Conservation (phyloP, 2,329 filamentous ascomycete genomes). For the Aspergillus brunneoviolaceus region DNA sequence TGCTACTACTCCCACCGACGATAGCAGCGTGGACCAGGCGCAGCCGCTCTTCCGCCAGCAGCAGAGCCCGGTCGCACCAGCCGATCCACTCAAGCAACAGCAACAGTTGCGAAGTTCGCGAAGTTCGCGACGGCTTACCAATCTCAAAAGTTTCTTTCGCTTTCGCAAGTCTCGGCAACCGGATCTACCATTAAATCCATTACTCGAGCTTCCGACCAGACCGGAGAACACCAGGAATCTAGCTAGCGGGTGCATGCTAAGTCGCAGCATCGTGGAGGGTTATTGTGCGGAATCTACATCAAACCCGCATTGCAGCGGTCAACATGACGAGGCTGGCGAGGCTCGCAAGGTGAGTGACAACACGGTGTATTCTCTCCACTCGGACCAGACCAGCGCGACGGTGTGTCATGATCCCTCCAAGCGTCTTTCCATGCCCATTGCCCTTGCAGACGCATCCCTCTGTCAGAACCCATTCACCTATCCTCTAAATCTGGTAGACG, state of each 20-base stretch:
- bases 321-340: conserved; percentile 9
- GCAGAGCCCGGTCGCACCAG: background rate
- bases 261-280: background rate
- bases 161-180: conserved; percentile 14
- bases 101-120: conserved; percentile 3
- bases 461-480: conserved; percentile 21
- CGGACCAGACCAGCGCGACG: conserved; percentile 33
- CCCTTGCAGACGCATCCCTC: conserved; percentile 14
- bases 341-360: conserved; percentile 35
- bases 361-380: conserved; percentile 31
- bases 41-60: background rate
- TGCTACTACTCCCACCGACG: background rate
- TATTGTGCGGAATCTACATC: background rate
- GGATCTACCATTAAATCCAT: background rate
- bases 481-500: background rate
- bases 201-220: background rate
- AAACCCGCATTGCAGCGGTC: background rate
- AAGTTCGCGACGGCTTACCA: conserved; percentile 16
- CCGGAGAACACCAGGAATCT: background rate
- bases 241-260: too few species aligned
- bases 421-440: conserved; percentile 23
- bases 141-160: conserved; percentile 20
- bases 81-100: background rate
- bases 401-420: conserved; percentile 36
- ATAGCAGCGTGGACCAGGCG: background rate